Percentiles rank a stretch among this genome's conserved stretches.
Conservation (phyloP, 208 protist species). For the Trypanosoma scelopori region DNA sequence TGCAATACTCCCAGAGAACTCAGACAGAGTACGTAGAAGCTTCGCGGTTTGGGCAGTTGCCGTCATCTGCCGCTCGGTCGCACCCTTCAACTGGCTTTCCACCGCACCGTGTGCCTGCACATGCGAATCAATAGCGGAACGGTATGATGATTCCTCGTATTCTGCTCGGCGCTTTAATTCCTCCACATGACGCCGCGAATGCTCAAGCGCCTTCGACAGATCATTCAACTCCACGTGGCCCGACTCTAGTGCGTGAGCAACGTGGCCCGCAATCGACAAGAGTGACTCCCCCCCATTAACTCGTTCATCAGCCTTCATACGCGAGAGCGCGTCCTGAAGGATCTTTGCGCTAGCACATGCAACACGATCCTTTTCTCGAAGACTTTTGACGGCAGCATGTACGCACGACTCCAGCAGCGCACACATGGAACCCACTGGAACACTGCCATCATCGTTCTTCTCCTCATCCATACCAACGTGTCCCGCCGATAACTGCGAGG, state of each 20-base stretch:
- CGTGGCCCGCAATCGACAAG: conserved; percentile 2
- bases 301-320: not conserved
- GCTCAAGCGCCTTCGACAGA: conserved; percentile 11
- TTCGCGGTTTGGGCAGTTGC: conserved; percentile 14
- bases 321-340: conserved; percentile 12
- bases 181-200: conserved; percentile 6
- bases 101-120: not conserved
- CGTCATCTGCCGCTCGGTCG: conserved; percentile 17
- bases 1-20: conserved; percentile 26
- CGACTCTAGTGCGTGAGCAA: conserved; percentile 7
- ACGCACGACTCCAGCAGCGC: conserved; percentile 2
- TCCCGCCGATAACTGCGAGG: not conserved
- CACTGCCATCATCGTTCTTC: not conserved
- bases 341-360: not conserved
- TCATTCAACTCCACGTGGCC: conserved; percentile 3
- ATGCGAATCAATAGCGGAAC: not conserved
- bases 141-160: not conserved
- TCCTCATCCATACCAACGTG: not conserved
- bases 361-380: conserved; percentile 27
- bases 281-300: not conserved
- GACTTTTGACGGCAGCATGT: not conserved
- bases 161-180: conserved; percentile 4
- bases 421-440: not conserved
- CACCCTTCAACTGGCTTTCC: conserved; percentile 19
- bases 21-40: conserved; percentile 7